Evolutionary conservation across 2,329 filamentous ascomycete species (phyloP).

Genomic region (Gnomoniopsis sp.): DNA sequence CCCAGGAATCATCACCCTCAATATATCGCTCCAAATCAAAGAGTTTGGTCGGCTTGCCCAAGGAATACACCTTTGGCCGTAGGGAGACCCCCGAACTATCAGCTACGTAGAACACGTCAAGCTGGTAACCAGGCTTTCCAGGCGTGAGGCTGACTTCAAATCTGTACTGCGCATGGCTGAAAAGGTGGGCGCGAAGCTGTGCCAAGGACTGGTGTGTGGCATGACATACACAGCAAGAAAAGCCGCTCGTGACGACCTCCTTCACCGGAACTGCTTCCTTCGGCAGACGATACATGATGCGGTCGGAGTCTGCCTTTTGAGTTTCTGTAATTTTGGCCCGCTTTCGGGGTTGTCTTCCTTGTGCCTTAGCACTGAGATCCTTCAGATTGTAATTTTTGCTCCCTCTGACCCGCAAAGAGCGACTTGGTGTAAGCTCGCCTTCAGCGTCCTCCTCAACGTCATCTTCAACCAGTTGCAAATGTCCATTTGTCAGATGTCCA

Average conservation of each 20-base stretch:
- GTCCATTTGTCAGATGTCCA: conserved; percentile 21
- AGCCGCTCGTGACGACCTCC: conserved; percentile 27
- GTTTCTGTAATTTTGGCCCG: conserved; percentile 21
- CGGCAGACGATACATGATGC: conserved; percentile 43
- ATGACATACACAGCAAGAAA: conserved; percentile 50
- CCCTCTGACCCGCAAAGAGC: conserved; percentile 46
- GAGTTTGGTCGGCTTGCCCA: conserved; percentile 38
- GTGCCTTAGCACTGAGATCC: conserved; percentile 53
- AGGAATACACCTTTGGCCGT: conserved; percentile 35
- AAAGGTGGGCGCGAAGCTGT: conserved; percentile 48
- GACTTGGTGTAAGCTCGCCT: conserved; percentile 48
- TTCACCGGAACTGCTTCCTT: conserved; percentile 45
- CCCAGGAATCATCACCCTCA: conserved; percentile 44
- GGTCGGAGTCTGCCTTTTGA: conserved; percentile 34
- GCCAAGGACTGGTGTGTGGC: conserved; percentile 42
- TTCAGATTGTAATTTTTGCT: conserved; percentile 58
- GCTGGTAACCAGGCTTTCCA: conserved; percentile 35
- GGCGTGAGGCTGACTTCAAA: conserved; percentile 38
- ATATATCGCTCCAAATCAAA: conserved; percentile 44
- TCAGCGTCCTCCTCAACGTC: conserved; percentile 43
- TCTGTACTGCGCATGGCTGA: conserved; percentile 42
- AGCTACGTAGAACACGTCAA: conserved; percentile 34
- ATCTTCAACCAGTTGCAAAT: conserved; percentile 24
- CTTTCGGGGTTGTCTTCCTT: conserved; percentile 47
- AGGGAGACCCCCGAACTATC: conserved; percentile 18